Conservation (phyloP, 129 eudicot species). For the Scalesia atractyloides region DNA sequence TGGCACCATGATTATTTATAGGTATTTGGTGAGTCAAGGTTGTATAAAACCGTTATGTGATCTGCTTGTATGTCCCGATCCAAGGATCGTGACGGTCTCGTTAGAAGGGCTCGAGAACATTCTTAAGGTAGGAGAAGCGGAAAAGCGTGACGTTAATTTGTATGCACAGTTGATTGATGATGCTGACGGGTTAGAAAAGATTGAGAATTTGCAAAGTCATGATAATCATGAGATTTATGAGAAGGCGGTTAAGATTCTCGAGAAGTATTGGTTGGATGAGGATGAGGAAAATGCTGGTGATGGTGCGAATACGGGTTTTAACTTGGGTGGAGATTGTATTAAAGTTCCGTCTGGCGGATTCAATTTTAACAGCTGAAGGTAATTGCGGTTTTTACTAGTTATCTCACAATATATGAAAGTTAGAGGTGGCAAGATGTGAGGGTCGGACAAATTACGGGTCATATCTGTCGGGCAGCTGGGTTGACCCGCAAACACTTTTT, state of each 20-base stretch:
- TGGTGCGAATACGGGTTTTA: slow-evolving; percentile 50
- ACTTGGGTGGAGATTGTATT: slow-evolving; percentile 54
- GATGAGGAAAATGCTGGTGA: slow-evolving; percentile 54
- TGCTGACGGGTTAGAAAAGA: slow-evolving; percentile 81
- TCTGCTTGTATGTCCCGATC: slow-evolving; percentile 83
- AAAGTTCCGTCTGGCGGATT: slow-evolving; percentile 82
- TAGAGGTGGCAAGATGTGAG: neutral
- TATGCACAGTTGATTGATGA: slow-evolving; percentile 82
- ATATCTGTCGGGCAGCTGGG: neutral
- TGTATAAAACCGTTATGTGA: slow-evolving; percentile 90
- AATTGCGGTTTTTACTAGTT: neutral
- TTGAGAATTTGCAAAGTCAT: slow-evolving; percentile 78
- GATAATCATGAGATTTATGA: slow-evolving; percentile 82
- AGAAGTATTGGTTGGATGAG: slow-evolving; percentile 84
- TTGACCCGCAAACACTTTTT: neutral
- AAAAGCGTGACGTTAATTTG: slow-evolving; percentile 65
- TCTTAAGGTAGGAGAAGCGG: slow-evolving; percentile 80
- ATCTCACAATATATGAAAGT: neutral
- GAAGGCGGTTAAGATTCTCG: slow-evolving; percentile 83
- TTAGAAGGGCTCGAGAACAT: slow-evolving; percentile 89
- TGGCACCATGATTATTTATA: slow-evolving; percentile 10
- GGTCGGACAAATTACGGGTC: neutral
- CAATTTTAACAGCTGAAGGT: slow-evolving; percentile 76
- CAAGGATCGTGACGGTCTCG: slow-evolving; percentile 75
- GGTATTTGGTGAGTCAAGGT: slow-evolving; percentile 75